These are phyloP conservation scores for Calendula officinalis DNA, from an alignment of 129 eudicot genomes.

Conservation along the genomic window DNA sequence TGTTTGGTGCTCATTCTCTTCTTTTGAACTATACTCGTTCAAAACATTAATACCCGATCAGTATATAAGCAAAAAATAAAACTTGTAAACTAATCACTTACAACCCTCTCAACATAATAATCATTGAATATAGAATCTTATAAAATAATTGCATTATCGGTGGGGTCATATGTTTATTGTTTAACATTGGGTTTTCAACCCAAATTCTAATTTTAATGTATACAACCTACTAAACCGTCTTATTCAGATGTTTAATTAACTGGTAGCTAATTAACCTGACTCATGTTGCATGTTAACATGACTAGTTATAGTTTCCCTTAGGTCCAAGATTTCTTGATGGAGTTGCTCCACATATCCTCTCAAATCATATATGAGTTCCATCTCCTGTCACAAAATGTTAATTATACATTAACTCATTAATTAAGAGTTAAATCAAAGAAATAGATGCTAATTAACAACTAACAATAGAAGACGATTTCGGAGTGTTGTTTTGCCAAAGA, in stretches of 20 bases:
- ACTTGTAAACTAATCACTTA: not conserved
- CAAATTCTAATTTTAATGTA: not conserved
- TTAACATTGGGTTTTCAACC: too few species aligned
- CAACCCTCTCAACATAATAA: not conserved
- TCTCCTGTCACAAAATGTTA: slow-evolving; percentile 43
- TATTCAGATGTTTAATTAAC: not conserved
- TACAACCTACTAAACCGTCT: not conserved
- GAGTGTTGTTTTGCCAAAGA: slow-evolving; percentile 22
- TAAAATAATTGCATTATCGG: too few species aligned
- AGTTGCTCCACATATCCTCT: slow-evolving; percentile 68
- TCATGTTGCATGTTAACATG: slow-evolving; percentile 50
- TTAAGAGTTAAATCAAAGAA: not conserved
- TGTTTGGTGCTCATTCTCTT: slow-evolving; percentile 4
- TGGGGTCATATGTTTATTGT: too few species aligned
- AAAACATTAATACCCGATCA: not conserved
- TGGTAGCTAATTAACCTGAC: slow-evolving; percentile 17
- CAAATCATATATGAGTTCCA: slow-evolving; percentile 61
- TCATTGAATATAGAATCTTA: too few species aligned
- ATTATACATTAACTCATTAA: not conserved
- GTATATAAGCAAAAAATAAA: not conserved
- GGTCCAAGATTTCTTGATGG: slow-evolving; percentile 55
- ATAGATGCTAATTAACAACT: slow-evolving; percentile 17
- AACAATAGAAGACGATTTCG: slow-evolving; percentile 45
- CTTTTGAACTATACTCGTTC: slow-evolving; percentile 4
- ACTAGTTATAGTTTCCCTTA: slow-evolving; percentile 48